These are phyloP conservation scores for Pseudogymnoascus sp. DNA, from an alignment of 2,329 filamentous ascomycete species.

Conservation along the genomic window DNA sequence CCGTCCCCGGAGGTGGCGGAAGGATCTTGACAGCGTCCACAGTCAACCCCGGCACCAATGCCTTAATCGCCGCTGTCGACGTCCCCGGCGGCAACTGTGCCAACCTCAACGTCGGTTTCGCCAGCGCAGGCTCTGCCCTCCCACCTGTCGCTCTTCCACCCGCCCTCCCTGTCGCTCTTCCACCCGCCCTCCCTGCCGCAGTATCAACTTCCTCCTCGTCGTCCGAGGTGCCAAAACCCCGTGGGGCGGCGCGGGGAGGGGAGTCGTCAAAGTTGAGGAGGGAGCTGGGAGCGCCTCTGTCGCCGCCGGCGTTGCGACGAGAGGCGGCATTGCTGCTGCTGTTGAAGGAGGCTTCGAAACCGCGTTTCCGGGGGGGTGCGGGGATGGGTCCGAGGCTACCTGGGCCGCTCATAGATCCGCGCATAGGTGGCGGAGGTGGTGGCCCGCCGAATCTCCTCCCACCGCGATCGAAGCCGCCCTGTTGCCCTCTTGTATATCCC, in stretches of 20 bases:
- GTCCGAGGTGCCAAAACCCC: conserved; percentile 64
- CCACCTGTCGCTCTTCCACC: conserved; percentile 1
- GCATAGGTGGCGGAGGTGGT: background rate
- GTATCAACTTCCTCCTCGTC: conserved; percentile 43
- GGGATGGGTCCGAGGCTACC: conserved; percentile 52
- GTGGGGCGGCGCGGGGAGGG: conserved; percentile 42
- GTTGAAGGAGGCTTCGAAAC: conserved; percentile 38
- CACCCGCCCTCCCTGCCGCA: conserved; percentile 25
- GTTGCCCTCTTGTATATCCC: background rate
- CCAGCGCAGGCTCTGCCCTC: conserved; percentile 49
- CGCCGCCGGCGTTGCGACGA: background rate
- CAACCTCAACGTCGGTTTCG: conserved; percentile 55
- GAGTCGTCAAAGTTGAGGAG: background rate
- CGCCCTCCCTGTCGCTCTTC: conserved; percentile 25
- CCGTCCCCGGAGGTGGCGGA: conserved; percentile 38
- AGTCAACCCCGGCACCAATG: conserved; percentile 50
- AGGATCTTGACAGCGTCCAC: conserved; percentile 70
- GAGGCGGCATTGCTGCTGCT: conserved; percentile 11
- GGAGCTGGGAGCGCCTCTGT: conserved; percentile 10
- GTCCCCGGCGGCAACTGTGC: conserved; percentile 53
- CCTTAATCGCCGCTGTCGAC: conserved; percentile 51
- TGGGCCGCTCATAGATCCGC: conserved; percentile 44
- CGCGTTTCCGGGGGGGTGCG: conserved; percentile 46
- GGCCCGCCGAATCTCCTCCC: background rate
- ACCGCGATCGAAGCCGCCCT: background rate